Percentiles rank a stretch among this genome's conserved stretches.
These are phyloP conservation scores for Lineolata rhizophorae DNA, from an alignment of 495 filamentous ascomycete genomes.

Conservation along the genomic window DNA sequence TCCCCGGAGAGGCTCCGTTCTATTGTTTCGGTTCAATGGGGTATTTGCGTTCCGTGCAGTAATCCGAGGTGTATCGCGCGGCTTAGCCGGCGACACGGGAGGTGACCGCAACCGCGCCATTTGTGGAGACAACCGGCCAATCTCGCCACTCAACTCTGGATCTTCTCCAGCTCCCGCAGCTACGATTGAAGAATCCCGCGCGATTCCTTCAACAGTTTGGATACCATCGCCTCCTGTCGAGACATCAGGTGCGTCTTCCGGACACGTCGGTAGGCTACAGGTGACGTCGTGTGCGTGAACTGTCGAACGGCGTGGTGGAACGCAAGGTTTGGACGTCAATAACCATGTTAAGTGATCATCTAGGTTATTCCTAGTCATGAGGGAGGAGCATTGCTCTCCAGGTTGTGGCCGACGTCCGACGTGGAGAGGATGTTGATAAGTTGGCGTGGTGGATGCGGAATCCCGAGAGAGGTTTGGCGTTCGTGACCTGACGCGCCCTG, in stretches of 20 bases:
- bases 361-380: background rate
- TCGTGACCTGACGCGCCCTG: too few relatives aligned
- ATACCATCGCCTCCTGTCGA: background rate
- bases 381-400: background rate
- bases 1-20: background rate
- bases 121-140: too few relatives aligned
- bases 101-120: too few relatives aligned
- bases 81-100: too few relatives aligned
- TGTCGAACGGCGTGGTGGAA: background rate
- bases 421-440: too few relatives aligned
- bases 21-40: too few relatives aligned
- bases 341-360: background rate
- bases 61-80: background rate
- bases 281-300: background rate
- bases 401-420: too few relatives aligned
- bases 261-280: background rate
- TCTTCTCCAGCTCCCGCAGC: background rate
- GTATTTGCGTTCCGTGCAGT: background rate
- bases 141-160: conserved; percentile 1
- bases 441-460: too few relatives aligned
- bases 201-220: background rate
- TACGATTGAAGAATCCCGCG: background rate
- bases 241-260: background rate
- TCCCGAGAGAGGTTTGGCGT: too few relatives aligned
- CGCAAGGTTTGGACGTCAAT: background rate